phyloP scores from a whole-genome alignment of 345 rosid species.

The Geranium rotundifolium region DNA sequence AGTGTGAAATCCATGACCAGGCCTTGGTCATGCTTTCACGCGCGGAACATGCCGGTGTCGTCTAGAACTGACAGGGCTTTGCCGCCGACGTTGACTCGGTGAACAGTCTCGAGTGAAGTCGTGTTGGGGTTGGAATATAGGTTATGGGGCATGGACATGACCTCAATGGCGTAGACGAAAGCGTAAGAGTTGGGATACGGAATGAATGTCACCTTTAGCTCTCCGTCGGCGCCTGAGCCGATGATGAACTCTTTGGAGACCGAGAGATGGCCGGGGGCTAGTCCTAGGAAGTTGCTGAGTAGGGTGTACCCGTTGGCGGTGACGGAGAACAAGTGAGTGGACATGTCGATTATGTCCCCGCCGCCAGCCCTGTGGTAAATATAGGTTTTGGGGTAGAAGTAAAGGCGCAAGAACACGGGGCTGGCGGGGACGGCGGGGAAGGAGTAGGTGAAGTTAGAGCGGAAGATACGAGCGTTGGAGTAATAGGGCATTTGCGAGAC shows the following conservation, averaged over 20 bases:
- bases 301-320: slow-evolving; percentile 7
- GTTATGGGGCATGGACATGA: slow-evolving; percentile 16
- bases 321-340: slow-evolving; percentile 12
- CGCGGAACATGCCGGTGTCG: slow-evolving; percentile 15
- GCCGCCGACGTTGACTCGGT: slow-evolving; percentile 21
- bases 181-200: slow-evolving; percentile 17
- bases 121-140: slow-evolving; percentile 11
- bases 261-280: slow-evolving; percentile 3
- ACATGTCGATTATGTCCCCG: neutral
- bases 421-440: slow-evolving; percentile 13
- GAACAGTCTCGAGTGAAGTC: slow-evolving; percentile 13
- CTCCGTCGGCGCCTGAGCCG: neutral
- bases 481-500: slow-evolving; percentile 4
- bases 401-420: slow-evolving; percentile 16
- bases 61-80: slow-evolving; percentile 5
- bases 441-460: slow-evolving; percentile 12
- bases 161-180: slow-evolving; percentile 23
- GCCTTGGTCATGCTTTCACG: neutral
- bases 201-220: slow-evolving; percentile 8
- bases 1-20: too few species aligned
- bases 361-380: too few species aligned
- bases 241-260: slow-evolving; percentile 13
- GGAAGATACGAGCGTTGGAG: slow-evolving; percentile 11
- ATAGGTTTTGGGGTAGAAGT: slow-evolving; percentile 12
- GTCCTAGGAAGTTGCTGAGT: slow-evolving; percentile 9